A percentile compares a stretch with the other conserved stretches of the same genome.
phyloP scores from a whole-genome alignment of 495 filamentous ascomycete genomes.

The Lasiosphaeria ovina region DNA sequence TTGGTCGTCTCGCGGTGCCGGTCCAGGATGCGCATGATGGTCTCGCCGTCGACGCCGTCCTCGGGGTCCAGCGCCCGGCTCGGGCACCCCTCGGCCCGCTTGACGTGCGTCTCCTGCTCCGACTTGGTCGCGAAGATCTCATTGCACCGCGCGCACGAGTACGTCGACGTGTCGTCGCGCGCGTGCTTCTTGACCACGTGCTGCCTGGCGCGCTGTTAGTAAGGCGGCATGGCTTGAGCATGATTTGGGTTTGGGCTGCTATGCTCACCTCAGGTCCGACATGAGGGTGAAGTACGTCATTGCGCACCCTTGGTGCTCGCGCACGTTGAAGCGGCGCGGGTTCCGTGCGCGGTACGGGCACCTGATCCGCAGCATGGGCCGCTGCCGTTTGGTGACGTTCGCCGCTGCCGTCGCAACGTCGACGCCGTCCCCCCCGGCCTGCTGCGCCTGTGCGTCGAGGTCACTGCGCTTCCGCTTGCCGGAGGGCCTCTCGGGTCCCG shows the following conservation, averaged over 20 bases:
- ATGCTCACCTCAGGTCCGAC: conserved; percentile 10
- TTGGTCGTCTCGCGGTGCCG: background rate
- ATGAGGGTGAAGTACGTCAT: conserved; percentile 14
- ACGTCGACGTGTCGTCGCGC: background rate
- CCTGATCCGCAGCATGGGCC: background rate
- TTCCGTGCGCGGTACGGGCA: conserved; percentile 12
- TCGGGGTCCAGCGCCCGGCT: conserved; percentile 2
- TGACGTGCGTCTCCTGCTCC: conserved; percentile 4
- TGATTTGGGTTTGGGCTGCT: background rate
- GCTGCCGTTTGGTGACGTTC: background rate
- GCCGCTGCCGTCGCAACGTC: background rate
- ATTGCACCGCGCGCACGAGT: conserved; percentile 7
- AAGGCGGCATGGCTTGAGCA: background rate
- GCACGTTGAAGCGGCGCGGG: conserved; percentile 10
- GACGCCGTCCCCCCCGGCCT: background rate
- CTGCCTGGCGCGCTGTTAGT: background rate
- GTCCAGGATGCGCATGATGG: background rate
- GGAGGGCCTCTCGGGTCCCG: background rate
- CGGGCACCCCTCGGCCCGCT: conserved; percentile 2
- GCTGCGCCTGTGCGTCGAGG: background rate
- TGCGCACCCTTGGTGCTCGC: conserved; percentile 11
- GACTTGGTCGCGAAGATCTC: conserved; percentile 4
- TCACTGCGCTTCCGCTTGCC: background rate
- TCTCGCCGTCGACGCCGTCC: conserved; percentile 10
- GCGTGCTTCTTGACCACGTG: conserved; percentile 13